Evolutionary conservation across 495 filamentous ascomycete genomes (phyloP).

Genomic region (Chaetomium fimeti): DNA sequence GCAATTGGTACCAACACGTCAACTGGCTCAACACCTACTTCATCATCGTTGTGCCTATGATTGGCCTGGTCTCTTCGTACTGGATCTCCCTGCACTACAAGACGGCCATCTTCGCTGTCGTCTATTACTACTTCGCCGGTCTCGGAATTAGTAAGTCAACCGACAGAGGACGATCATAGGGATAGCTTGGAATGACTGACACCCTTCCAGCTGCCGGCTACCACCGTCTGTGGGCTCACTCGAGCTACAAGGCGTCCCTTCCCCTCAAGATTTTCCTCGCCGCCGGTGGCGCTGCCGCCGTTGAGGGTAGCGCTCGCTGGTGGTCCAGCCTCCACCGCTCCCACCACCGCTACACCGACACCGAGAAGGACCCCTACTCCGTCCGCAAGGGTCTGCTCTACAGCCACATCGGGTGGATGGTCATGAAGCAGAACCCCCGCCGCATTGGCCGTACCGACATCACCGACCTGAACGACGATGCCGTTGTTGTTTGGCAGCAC

Average conservation of each 20-base stretch:
- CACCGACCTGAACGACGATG: slow-evolving; percentile 91
- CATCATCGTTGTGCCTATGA: slow-evolving; percentile 80
- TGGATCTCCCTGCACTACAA: slow-evolving; percentile 76
- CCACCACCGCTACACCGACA: slow-evolving; percentile 98
- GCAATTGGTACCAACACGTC: slow-evolving; percentile 90
- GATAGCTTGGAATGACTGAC: slow-evolving; percentile 21
- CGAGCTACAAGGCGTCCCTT: slow-evolving; percentile 83
- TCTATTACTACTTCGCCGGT: slow-evolving; percentile 91
- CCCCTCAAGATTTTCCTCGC: slow-evolving; percentile 93
- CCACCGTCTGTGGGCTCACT: slow-evolving; percentile 93
- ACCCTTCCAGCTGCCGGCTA: slow-evolving; percentile 56
- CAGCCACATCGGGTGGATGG: slow-evolving; percentile 92
- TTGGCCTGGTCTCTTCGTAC: slow-evolving; percentile 71
- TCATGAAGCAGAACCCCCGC: slow-evolving; percentile 93
- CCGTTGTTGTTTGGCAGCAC: slow-evolving; percentile 93
- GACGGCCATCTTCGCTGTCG: slow-evolving; percentile 76
- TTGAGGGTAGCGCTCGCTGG: slow-evolving; percentile 95
- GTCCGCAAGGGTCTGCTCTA: slow-evolving; percentile 95
- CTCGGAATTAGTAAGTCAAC: slow-evolving; percentile 73
- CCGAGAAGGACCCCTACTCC: slow-evolving; percentile 97
- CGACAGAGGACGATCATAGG: neutral
- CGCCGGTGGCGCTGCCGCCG: slow-evolving; percentile 86
- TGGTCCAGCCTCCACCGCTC: slow-evolving; percentile 96
- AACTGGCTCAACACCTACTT: slow-evolving; percentile 91
- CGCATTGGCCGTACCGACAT: slow-evolving; percentile 95